phyloP scores from a whole-genome alignment of 345 rosid genomes.

The Aquilaria yunnanensis region DNA sequence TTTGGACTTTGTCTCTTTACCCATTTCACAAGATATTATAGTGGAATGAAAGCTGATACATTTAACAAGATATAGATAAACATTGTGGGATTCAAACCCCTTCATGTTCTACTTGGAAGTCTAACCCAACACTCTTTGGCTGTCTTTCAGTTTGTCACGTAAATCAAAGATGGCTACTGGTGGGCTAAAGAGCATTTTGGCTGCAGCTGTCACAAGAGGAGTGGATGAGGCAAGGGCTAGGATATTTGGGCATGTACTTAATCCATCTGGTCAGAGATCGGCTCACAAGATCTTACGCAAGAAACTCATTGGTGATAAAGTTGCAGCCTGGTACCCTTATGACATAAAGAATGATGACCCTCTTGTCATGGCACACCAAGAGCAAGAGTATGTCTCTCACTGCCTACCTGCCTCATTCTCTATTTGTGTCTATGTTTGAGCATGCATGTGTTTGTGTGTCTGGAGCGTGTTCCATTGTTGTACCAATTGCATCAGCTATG shows the following conservation, averaged over 20 bases:
- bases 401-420: neutral
- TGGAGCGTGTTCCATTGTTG: too few relatives aligned
- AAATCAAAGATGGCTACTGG: conserved; percentile 34
- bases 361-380: conserved; percentile 49
- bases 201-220: conserved; percentile 48
- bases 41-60: too few relatives aligned
- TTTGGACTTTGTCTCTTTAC: too few relatives aligned
- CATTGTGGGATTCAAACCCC: too few relatives aligned
- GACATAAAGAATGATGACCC: conserved; percentile 74
- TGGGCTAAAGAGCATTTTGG: conserved; percentile 43
- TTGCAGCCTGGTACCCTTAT: conserved; percentile 76
- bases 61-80: too few relatives aligned
- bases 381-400: conserved; percentile 39
- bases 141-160: too few relatives aligned
- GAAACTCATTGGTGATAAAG: conserved; percentile 82
- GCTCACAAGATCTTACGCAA: conserved; percentile 73
- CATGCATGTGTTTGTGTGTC: too few relatives aligned
- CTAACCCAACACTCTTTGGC: too few relatives aligned
- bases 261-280: conserved; percentile 69
- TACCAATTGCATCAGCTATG: too few relatives aligned
- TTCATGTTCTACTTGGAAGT: too few relatives aligned
- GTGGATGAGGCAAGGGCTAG: conserved; percentile 69
- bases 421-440: too few relatives aligned
- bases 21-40: too few relatives aligned
- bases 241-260: conserved; percentile 74